Evolutionary conservation across 352 stramenopile species (phyloP).

Genomic region (Pelagophyceae sp.): DNA sequence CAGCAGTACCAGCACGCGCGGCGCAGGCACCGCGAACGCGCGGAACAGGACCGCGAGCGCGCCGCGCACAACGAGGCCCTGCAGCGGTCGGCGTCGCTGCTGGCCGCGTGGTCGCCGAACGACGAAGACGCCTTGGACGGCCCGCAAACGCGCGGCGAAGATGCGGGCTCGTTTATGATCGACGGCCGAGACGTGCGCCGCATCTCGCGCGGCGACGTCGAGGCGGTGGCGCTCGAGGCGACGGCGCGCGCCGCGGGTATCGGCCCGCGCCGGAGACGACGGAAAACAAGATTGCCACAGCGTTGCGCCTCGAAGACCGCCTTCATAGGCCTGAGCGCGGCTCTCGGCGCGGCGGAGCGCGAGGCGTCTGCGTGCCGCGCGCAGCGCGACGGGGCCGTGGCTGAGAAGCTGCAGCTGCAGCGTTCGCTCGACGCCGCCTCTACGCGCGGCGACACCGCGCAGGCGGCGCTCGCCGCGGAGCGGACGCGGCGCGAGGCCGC

Average conservation of each 20-base stretch:
- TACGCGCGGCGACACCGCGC: neutral
- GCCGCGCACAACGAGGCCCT: neutral
- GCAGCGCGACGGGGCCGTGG: neutral
- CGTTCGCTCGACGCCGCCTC: neutral
- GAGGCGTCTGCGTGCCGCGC: neutral
- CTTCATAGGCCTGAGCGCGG: neutral
- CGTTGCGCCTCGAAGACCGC: too few relatives aligned
- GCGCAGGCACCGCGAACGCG: neutral
- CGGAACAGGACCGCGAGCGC: neutral
- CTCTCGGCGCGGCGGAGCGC: neutral
- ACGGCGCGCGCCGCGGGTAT: neutral
- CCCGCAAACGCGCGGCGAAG: too few relatives aligned
- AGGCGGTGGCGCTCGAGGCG: neutral
- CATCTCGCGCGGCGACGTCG: neutral
- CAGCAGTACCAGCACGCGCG: neutral
- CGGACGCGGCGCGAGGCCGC: neutral
- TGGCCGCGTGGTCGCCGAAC: neutral
- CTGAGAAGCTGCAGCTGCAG: neutral
- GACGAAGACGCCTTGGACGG: neutral
- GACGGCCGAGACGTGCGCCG: neutral
- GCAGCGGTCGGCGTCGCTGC: neutral
- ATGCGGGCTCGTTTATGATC: too few relatives aligned
- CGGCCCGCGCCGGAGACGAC: too few relatives aligned
- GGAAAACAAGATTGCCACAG: too few relatives aligned
- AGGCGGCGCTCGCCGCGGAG: too few relatives aligned